Evolutionary conservation across 129 eudicot genomes (phyloP).

Genomic region (Flaveria brownii): DNA sequence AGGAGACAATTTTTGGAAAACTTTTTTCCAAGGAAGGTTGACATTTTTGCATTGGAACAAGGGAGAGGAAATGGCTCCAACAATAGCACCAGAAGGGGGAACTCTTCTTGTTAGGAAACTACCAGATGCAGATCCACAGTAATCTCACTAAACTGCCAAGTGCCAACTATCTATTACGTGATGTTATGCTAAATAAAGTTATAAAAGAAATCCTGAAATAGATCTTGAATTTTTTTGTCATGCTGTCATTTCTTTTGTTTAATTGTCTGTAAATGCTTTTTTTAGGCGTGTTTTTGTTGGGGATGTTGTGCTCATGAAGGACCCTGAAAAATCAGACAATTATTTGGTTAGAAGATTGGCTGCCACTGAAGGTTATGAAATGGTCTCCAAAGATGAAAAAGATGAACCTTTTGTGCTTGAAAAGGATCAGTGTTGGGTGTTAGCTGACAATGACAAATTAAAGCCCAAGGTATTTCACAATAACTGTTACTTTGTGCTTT

Average conservation of each 20-base stretch:
- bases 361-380: constrained; percentile 94
- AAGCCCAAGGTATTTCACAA: constrained; percentile 65
- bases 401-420: constrained; percentile 93
- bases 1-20: constrained; percentile 51
- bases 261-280: constrained; percentile 30
- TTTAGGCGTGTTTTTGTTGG: constrained; percentile 79
- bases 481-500: not conserved
- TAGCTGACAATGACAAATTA: constrained; percentile 81
- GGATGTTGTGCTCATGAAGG: constrained; percentile 95
- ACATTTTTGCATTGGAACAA: constrained; percentile 85
- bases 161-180: not conserved
- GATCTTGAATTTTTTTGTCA: not conserved
- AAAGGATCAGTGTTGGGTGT: constrained; percentile 85
- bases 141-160: constrained; percentile 26
- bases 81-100: constrained; percentile 69
- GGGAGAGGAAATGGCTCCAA: constrained; percentile 90
- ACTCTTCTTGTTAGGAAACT: constrained; percentile 93
- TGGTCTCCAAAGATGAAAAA: constrained; percentile 91
- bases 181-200: constrained; percentile 1
- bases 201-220: not conserved
- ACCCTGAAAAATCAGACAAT: constrained; percentile 70
- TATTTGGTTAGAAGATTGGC: constrained; percentile 88
- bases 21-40: constrained; percentile 57
- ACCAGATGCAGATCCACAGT: constrained; percentile 72
- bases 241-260: constrained; percentile 4